Evolutionary conservation across 257 asterid genomes (phyloP), one percentile per base, ranked within the genome.

Genomic region (Przewalskia tangutica): DNA sequence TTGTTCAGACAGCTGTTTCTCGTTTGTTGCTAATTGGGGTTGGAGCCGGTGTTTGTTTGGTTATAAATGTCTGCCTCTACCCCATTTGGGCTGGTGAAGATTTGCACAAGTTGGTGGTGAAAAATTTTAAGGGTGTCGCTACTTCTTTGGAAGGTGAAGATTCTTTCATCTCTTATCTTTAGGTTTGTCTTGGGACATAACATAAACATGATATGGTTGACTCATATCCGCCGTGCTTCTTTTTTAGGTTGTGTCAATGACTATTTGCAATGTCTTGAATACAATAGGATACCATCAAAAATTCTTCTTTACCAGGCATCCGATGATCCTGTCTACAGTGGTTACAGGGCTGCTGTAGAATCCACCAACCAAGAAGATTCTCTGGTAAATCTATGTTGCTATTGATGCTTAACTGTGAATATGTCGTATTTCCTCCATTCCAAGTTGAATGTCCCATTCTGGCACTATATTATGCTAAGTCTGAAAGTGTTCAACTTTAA

Each of bases 81-180:
- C 98, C 98, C 79, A 95, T 95, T 84, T 95, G 98, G 98, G 91
- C 98, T 12, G 98, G 98, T 44, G 98, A 95, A 78, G 97, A 95
- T 89, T 85, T 95, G 93, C 98, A 93, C 83, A 95, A 95, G 83
- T 84, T 93, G 81, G 95, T 93, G 2, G 97, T 91, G 40, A 92
- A 91, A 73, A 95, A 95, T 84, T 92, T 95, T 83, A 89, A 83
- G 85, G 94, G 90, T n/a, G 97, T 95, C 12, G 97, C 98, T 14
- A 84, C 86, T 77, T 92, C 98, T 83, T 85, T 95, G 55, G 97
- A 95, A 91, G 98, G 98, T 92, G 77, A 40, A 79, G 67, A 59
- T 40, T 7, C 53, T 67, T 44, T 50, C 17, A 18, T 46, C 44
- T 67, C 54, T 36, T 32, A 53, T 44, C 3, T 40, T 32, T 53